Percentiles rank a stretch among this genome's conserved stretches.
These are phyloP conservation scores for Gossypium schwendimanii DNA, from an alignment of 441 rosid genomes.

Conservation along the genomic window DNA sequence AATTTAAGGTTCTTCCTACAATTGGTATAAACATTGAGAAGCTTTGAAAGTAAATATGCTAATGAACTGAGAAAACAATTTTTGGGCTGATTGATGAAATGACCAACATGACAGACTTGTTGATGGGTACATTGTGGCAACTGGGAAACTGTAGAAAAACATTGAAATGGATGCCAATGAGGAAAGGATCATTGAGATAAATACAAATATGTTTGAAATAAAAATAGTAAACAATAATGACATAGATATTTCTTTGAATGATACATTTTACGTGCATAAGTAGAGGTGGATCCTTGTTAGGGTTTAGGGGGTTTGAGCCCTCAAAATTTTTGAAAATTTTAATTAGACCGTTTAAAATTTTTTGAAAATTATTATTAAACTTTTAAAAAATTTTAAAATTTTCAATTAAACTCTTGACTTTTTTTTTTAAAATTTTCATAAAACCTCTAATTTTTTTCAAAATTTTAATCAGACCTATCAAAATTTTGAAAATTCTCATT, in stretches of 20 bases:
- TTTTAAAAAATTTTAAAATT: no score
- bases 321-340: no score
- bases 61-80: slow-evolving; percentile 63
- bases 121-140: slow-evolving; percentile 35
- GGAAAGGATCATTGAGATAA: slow-evolving; percentile 18
- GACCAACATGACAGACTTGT: slow-evolving; percentile 61
- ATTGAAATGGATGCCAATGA: slow-evolving; percentile 16
- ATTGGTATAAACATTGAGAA: slow-evolving; percentile 72
- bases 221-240: slow-evolving; percentile 14
- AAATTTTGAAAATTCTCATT: slow-evolving; percentile 5
- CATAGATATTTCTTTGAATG: slow-evolving; percentile 16
- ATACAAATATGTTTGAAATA: slow-evolving; percentile 18
- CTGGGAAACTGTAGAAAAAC: slow-evolving; percentile 25
- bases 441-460: no score
- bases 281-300: slow-evolving; percentile 25
- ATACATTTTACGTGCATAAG: slow-evolving; percentile 19
- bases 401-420: no score
- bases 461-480: no score
- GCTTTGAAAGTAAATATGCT: slow-evolving; percentile 48
- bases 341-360: no score
- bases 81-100: slow-evolving; percentile 62
- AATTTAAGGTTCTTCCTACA: slow-evolving; percentile 73
- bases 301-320: no score
- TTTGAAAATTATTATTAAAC: no score
- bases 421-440: no score